Conservation (phyloP, 768 basidiomycete genomes). For the Lanmaoa rubissima region DNA sequence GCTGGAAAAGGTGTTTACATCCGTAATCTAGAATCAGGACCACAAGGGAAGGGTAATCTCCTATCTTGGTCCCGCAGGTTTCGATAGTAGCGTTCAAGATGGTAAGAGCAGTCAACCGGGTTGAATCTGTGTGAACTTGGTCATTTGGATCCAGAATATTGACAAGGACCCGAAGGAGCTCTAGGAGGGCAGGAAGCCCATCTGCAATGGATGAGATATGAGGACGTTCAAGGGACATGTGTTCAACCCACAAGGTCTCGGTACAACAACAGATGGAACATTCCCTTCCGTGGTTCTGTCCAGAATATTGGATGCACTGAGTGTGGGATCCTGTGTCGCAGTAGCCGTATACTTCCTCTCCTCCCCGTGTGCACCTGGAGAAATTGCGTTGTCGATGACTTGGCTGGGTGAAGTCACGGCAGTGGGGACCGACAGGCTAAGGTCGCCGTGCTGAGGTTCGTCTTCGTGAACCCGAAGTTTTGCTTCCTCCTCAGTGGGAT, state of each 20-base stretch:
- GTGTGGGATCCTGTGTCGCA: background rate
- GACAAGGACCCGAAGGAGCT: conserved; percentile 90
- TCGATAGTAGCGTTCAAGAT: conserved; percentile 89
- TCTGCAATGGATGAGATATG: conserved; percentile 40
- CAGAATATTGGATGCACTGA: background rate
- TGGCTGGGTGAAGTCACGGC: conserved; percentile 27
- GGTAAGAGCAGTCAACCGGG: conserved; percentile 82
- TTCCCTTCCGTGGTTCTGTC: conserved; percentile 30
- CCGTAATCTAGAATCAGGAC: conserved; percentile 81
- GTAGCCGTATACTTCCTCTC: background rate
- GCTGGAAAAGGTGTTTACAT: conserved; percentile 96
- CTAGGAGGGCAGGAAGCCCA: conserved; percentile 89
- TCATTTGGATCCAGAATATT: conserved; percentile 95
- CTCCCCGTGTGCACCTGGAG: conserved; percentile 12
- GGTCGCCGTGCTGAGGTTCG: conserved; percentile 52
- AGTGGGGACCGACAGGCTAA: conserved; percentile 58
- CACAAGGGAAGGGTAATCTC: conserved; percentile 73
- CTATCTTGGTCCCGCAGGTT: conserved; percentile 72
- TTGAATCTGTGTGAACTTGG: conserved; percentile 94
- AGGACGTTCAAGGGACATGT: background rate
- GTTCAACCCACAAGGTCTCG: conserved; percentile 23
- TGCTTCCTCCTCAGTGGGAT: conserved; percentile 65
- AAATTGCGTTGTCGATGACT: conserved; percentile 11
- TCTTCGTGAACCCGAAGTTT: conserved; percentile 54
- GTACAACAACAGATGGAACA: conserved; percentile 25